Percentiles rank a stretch among this genome's conserved stretches.
These are phyloP conservation scores for Globisporangium rhizosaccharum DNA, from an alignment of 352 stramenopile genomes.

Conservation along the genomic window DNA sequence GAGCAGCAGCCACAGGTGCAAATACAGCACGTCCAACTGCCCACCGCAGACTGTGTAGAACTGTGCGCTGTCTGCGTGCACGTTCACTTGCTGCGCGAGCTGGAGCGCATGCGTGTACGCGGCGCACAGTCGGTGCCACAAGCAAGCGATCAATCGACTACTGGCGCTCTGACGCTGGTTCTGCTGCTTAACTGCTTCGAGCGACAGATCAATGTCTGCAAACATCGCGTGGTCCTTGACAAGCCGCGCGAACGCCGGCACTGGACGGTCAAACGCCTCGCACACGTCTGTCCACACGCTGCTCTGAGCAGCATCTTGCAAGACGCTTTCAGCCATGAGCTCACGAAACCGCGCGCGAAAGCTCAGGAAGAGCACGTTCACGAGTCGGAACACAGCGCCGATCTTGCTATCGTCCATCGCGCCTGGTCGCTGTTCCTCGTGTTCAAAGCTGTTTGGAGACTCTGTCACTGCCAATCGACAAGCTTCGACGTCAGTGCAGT, in stretches of 20 bases:
- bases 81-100: not conserved
- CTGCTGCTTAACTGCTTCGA: not conserved
- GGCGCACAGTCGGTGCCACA: conserved; percentile 1
- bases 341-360: conserved; percentile 4
- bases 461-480: no score
- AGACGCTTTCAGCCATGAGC: not conserved
- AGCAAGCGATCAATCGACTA: not conserved
- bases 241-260: conserved; percentile 3
- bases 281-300: conserved; percentile 4
- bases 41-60: conserved; percentile 7
- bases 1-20: conserved; percentile 11
- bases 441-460: not conserved
- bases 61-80: not conserved
- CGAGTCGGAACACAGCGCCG: conserved; percentile 3
- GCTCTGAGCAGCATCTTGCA: no score
- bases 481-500: no score
- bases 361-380: conserved; percentile 12
- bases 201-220: not conserved
- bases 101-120: conserved; percentile 2
- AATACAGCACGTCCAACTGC: conserved; percentile 9
- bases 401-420: not conserved
- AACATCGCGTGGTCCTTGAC: conserved; percentile 12
- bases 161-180: not conserved
- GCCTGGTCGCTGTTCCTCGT: not conserved
- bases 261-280: not conserved